Evolutionary conservation across 1,139 yeast species (phyloP).

Genomic region (Yamadazyma atmosphaerica): DNA sequence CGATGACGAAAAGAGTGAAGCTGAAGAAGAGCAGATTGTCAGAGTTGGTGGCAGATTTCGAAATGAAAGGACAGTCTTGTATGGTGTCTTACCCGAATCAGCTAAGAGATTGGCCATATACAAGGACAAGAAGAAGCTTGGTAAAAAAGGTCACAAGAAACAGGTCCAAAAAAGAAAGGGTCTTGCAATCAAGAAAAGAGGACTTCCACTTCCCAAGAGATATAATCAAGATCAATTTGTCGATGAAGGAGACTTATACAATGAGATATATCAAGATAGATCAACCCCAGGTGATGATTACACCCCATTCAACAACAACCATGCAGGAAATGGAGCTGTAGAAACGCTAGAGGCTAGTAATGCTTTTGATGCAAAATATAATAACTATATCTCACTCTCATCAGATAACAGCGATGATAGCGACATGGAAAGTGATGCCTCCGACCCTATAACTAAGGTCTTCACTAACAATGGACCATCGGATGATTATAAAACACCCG

Average conservation of each 20-base stretch:
- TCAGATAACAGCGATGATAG: conserved; percentile 11
- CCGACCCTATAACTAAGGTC: not conserved
- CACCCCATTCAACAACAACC: conserved; percentile 3
- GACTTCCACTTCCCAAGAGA: not conserved
- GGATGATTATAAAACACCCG: not conserved
- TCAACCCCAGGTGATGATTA: conserved; percentile 2
- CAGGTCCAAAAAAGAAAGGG: conserved; percentile 32
- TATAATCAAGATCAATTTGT: conserved; percentile 4
- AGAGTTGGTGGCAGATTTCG: conserved; percentile 35
- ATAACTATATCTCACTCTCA: conserved; percentile 9
- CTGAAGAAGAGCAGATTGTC: conserved; percentile 19
- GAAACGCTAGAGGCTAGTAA: conserved; percentile 9
- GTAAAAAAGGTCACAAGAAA: conserved; percentile 1
- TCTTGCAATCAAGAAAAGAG: conserved; percentile 31
- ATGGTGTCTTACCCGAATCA: conserved; percentile 43
- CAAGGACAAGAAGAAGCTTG: conserved; percentile 11
- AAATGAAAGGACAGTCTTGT: conserved; percentile 29
- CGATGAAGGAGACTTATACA: conserved; percentile 13
- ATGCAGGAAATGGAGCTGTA: conserved; percentile 1
- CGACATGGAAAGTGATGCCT: conserved; percentile 7
- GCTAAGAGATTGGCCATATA: conserved; percentile 34
- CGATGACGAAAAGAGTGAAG: not conserved
- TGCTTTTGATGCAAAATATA: conserved; percentile 12
- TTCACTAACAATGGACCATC: not conserved
- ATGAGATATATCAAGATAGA: conserved; percentile 10